phyloP scores from a whole-genome alignment of 345 rosid species.

The Melastoma malabathricum region DNA sequence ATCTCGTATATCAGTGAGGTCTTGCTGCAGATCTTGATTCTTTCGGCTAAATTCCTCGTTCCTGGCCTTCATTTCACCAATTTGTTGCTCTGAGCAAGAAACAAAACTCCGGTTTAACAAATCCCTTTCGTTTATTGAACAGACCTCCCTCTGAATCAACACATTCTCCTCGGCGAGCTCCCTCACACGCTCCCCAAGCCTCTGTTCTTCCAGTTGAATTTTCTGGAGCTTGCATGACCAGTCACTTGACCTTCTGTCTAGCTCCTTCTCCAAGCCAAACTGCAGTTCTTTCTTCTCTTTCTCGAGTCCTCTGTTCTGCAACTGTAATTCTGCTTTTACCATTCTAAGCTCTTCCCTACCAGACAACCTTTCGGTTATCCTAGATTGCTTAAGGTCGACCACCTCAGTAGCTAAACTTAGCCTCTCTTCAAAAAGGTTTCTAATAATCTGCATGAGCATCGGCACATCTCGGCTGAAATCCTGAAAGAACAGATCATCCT shows the following conservation, averaged over 20 bases:
- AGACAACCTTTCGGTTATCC: slow-evolving; percentile 51
- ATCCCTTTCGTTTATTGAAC: slow-evolving; percentile 58
- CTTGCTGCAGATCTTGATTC: slow-evolving; percentile 37
- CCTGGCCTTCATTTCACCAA: slow-evolving; percentile 38
- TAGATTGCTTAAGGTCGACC: slow-evolving; percentile 44
- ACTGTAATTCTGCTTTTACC: slow-evolving; percentile 45
- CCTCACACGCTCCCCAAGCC: slow-evolving; percentile 85
- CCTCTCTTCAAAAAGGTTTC: slow-evolving; percentile 52
- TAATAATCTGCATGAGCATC: slow-evolving; percentile 40
- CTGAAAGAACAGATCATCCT: slow-evolving; percentile 42
- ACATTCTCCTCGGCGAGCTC: slow-evolving; percentile 98
- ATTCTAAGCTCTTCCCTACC: slow-evolving; percentile 43
- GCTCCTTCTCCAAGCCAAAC: slow-evolving; percentile 74
- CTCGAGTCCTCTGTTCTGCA: slow-evolving; percentile 43
- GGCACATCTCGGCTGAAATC: slow-evolving; percentile 49
- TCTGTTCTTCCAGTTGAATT: slow-evolving; percentile 70
- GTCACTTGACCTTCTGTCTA: slow-evolving; percentile 90
- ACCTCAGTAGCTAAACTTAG: slow-evolving; percentile 65
- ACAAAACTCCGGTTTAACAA: slow-evolving; percentile 46
- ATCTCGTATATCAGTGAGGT: slow-evolving; percentile 40
- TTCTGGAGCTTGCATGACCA: slow-evolving; percentile 83
- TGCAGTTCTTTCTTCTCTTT: slow-evolving; percentile 77
- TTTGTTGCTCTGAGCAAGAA: slow-evolving; percentile 42
- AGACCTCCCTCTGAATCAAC: slow-evolving; percentile 74
- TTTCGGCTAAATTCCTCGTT: slow-evolving; percentile 37